Evolutionary conservation across 495 filamentous ascomycete genomes (phyloP).

Genomic region (Wilcoxina mikolae): DNA sequence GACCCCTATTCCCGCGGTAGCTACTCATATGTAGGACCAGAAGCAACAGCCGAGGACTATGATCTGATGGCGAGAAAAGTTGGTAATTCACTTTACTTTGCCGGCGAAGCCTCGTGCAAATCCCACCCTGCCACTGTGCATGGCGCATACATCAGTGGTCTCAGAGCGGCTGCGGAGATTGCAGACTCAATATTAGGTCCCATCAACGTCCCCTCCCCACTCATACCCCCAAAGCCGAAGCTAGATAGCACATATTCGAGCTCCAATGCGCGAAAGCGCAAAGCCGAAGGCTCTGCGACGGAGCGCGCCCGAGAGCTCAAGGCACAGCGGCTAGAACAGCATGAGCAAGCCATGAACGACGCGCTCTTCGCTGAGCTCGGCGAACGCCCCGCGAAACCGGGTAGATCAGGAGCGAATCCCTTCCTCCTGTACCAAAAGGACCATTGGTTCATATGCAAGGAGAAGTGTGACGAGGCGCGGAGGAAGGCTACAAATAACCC

Average conservation of each 20-base stretch:
- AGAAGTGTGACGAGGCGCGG: slow-evolving; percentile 51
- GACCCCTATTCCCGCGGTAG: slow-evolving; percentile 81
- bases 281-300: slow-evolving; percentile 31
- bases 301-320: slow-evolving; percentile 34
- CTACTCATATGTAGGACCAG: slow-evolving; percentile 81
- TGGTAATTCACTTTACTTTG: slow-evolving; percentile 76
- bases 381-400: slow-evolving; percentile 52
- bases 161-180: slow-evolving; percentile 75
- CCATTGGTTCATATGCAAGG: slow-evolving; percentile 59
- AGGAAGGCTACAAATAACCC: slow-evolving; percentile 49
- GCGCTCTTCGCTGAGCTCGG: slow-evolving; percentile 57
- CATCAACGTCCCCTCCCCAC: slow-evolving; percentile 56
- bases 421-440: slow-evolving; percentile 69
- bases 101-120: slow-evolving; percentile 87
- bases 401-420: slow-evolving; percentile 53
- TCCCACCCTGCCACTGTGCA: slow-evolving; percentile 95
- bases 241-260: slow-evolving; percentile 27
- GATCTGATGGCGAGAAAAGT: slow-evolving; percentile 75
- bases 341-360: slow-evolving; percentile 58
- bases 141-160: slow-evolving; percentile 84
- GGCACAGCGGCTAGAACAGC: slow-evolving; percentile 45
- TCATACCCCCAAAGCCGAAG: slow-evolving; percentile 53
- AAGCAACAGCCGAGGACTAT: slow-evolving; percentile 74
- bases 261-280: slow-evolving; percentile 37
- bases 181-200: slow-evolving; percentile 65